Evolutionary conservation across 768 basidiomycete genomes (phyloP), one percentile per base, ranked within the genome.

Genomic region (Suillus fuscotomentosus): DNA sequence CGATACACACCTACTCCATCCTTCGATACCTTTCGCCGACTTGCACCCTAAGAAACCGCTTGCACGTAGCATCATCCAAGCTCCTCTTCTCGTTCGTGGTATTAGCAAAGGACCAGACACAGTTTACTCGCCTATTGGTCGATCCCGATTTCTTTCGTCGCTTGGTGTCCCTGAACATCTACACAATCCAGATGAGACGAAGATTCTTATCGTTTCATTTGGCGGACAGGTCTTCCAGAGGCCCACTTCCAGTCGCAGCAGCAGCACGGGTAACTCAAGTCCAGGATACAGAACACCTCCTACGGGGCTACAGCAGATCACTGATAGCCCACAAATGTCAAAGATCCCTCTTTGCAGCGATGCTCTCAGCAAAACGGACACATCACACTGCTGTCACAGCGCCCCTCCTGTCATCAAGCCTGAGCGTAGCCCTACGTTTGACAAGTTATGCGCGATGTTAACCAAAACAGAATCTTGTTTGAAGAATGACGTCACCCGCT

Each of bases 161-260:
- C 80, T 91, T 50, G 90, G 89, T 24, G 76, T 94, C 0, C 89
- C 90, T 0, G 59, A 62, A 13, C 68, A 83, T 20, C 72, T 81
- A 7, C 84, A 87, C 42, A 80, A 87, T 63, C 74, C 80, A 0
- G 64, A 67, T 5, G 74, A 67, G 24, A 86, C 84, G 3, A 89
- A 85, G 69, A 84, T 94, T 48, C 81, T 93, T 34, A 77, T 93
- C 34, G 89, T 94, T 8, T 92, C 91, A 1, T 94, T 94, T 70
- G 91, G 91, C 17, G 91, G 91, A 0, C 91, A 94, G 69, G 78
- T 87, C 9, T 88, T 93, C 73, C 84, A 83, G 62, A 81, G 80
- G 60, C 87, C 88, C 3, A 45, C 64, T 41, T 65, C 65, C 11
- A 57, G 65, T 48, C 61, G 61, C 39, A 22, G 42, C 31, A 82